phyloP scores from a whole-genome alignment of 805 yeast species.

The Ogataea philodendri region DNA sequence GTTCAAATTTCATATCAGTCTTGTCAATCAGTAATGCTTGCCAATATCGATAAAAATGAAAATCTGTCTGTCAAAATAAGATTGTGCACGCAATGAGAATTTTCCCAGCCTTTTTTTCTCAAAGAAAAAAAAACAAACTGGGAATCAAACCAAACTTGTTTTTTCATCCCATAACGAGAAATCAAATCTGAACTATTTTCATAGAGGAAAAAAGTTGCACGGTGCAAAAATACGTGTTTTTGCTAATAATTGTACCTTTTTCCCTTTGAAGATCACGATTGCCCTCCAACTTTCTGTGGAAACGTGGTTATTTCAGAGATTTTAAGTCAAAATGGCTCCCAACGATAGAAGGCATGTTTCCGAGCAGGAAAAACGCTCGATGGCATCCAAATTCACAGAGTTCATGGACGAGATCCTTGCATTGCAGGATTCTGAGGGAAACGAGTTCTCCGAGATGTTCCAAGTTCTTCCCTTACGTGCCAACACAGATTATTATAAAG shows the following conservation, averaged over 20 bases:
- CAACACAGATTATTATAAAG: slow-evolving; percentile 75
- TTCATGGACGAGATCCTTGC: slow-evolving; percentile 25
- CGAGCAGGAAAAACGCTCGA: slow-evolving; percentile 20
- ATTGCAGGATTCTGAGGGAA: slow-evolving; percentile 29
- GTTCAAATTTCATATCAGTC: no score
- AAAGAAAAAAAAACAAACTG: slow-evolving; percentile 7
- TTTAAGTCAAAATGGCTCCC: slow-evolving; percentile 11
- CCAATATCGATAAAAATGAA: slow-evolving; percentile 4
- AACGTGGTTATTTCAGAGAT: slow-evolving; percentile 3
- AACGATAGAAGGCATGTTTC: slow-evolving; percentile 12
- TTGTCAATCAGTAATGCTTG: no score
- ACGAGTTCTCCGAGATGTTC: slow-evolving; percentile 42
- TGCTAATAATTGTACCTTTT: slow-evolving; percentile 2
- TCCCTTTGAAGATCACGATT: slow-evolving; percentile 2
- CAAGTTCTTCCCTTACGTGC: slow-evolving; percentile 72
- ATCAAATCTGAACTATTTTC: slow-evolving; percentile 7
- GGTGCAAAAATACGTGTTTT: slow-evolving; percentile 5
- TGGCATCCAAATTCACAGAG: slow-evolving; percentile 18
- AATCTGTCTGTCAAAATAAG: slow-evolving; percentile 10
- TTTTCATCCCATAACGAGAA: slow-evolving; percentile 11
- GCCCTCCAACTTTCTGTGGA: slow-evolving; percentile 3
- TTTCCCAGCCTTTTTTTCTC: slow-evolving; percentile 7
- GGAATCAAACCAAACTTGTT: slow-evolving; percentile 6
- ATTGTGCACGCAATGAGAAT: slow-evolving; percentile 11
- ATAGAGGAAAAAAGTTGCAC: slow-evolving; percentile 2